phyloP scores from a whole-genome alignment of 495 filamentous ascomycete genomes.

The Chaetomium cochliodes region DNA sequence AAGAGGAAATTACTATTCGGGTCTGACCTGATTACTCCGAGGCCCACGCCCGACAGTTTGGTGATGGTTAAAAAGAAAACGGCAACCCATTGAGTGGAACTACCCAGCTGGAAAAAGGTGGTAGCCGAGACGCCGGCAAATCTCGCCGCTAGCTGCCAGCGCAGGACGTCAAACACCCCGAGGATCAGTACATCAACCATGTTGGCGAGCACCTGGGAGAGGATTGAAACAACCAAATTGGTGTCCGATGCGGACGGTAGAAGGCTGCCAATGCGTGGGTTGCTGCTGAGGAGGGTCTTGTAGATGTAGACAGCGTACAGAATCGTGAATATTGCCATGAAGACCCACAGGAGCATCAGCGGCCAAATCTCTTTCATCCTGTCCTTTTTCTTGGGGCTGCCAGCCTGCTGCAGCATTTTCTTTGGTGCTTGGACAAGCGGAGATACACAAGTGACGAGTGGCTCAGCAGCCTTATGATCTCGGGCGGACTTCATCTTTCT shows the following conservation, averaged over 20 bases:
- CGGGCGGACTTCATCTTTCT: neutral
- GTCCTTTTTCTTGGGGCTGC: neutral
- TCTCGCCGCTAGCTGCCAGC: slow-evolving; percentile 14
- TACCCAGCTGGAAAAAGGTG: slow-evolving; percentile 17
- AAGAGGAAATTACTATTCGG: neutral
- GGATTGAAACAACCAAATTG: slow-evolving; percentile 9
- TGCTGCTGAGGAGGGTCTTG: neutral
- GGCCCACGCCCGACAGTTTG: neutral
- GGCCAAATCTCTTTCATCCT: slow-evolving; percentile 2
- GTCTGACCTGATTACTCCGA: slow-evolving; percentile 7
- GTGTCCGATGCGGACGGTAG: slow-evolving; percentile 8
- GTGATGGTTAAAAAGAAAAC: slow-evolving; percentile 9
- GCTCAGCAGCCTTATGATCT: neutral
- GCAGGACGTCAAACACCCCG: slow-evolving; percentile 4
- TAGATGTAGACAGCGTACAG: slow-evolving; percentile 14
- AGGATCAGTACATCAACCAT: slow-evolving; percentile 2
- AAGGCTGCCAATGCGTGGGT: slow-evolving; percentile 1
- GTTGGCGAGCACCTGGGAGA: slow-evolving; percentile 14
- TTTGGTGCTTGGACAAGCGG: neutral
- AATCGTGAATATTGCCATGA: slow-evolving; percentile 3
- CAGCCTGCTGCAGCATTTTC: neutral
- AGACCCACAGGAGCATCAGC: neutral
- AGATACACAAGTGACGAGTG: neutral
- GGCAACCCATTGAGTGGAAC: slow-evolving; percentile 11
- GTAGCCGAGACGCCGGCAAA: slow-evolving; percentile 5